Evolutionary conservation across 768 basidiomycete species (phyloP).

Genomic region (Jaapia argillacea): DNA sequence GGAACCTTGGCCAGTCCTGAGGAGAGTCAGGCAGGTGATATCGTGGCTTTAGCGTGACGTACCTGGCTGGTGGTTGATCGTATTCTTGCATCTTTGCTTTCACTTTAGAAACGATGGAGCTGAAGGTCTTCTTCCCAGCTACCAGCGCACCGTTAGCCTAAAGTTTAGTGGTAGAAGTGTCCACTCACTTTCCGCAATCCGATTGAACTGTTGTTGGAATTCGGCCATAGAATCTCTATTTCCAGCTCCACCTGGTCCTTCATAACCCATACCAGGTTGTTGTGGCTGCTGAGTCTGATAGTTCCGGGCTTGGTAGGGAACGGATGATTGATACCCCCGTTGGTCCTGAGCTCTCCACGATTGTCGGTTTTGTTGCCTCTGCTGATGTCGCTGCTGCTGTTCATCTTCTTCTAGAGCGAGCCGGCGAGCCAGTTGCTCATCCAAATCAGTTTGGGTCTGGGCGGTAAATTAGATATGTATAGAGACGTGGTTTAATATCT

Average conservation of each 20-base stretch:
- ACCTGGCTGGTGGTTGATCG: conserved; percentile 41
- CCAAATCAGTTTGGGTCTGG: conserved; percentile 55
- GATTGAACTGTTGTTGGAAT: conserved; percentile 64
- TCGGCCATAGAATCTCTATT: conserved; percentile 52
- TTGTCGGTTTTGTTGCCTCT: conserved; percentile 7
- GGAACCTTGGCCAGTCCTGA: not conserved
- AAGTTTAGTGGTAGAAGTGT: too few relatives aligned
- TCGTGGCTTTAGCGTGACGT: not conserved
- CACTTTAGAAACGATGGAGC: conserved; percentile 60
- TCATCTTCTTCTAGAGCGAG: conserved; percentile 54
- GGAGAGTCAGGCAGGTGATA: not conserved
- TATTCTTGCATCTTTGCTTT: conserved; percentile 80
- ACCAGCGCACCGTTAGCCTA: too few relatives aligned
- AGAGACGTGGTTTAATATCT: too few relatives aligned
- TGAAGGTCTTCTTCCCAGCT: conserved; percentile 78
- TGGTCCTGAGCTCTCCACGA: conserved; percentile 7
- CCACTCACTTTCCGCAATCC: conserved; percentile 67
- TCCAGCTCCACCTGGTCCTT: conserved; percentile 11
- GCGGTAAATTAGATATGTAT: conserved; percentile 1
- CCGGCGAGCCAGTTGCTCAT: conserved; percentile 70
- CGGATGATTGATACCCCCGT: conserved; percentile 1
- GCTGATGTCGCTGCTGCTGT: conserved; percentile 14
- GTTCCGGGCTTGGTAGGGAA: not conserved
- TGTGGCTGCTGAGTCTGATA: conserved; percentile 6
- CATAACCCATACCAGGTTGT: conserved; percentile 13